Percentiles rank a stretch among this genome's conserved stretches.
Conservation (phyloP, 768 basidiomycete genomes). For the Xerocomus brunneocitrinus region DNA sequence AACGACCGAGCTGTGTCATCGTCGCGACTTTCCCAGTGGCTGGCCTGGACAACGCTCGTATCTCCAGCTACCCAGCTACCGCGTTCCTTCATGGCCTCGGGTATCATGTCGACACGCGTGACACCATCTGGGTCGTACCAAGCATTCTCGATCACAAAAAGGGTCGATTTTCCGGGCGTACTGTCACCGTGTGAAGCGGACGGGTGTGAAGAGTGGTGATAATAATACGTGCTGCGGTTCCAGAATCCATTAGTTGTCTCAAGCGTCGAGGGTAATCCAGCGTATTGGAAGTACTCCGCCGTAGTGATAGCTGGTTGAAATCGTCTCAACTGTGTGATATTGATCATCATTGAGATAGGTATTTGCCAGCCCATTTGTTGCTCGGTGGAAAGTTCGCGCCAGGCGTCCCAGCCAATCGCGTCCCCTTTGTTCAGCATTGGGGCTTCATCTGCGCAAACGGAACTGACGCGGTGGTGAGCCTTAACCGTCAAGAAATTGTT, state of each 20-base stretch:
- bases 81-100: slow-evolving; percentile 21
- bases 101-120: slow-evolving; percentile 35
- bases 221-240: slow-evolving; percentile 27
- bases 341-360: slow-evolving; percentile 35
- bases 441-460: slow-evolving; percentile 36
- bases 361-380: slow-evolving; percentile 32
- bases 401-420: slow-evolving; percentile 35
- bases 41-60: slow-evolving; percentile 9
- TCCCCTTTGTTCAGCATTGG: slow-evolving; percentile 41
- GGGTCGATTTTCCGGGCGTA: slow-evolving; percentile 13
- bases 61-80: slow-evolving; percentile 23
- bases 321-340: slow-evolving; percentile 35
- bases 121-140: slow-evolving; percentile 36
- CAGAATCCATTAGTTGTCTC: slow-evolving; percentile 39
- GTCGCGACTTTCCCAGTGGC: slow-evolving; percentile 11
- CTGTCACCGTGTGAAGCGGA: slow-evolving; percentile 14
- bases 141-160: slow-evolving; percentile 36
- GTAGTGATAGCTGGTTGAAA: slow-evolving; percentile 33
- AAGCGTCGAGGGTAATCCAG: slow-evolving; percentile 24
- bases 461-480: slow-evolving; percentile 12
- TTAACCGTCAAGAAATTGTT: not conserved
- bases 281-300: slow-evolving; percentile 38
- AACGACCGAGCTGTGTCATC: slow-evolving; percentile 7
- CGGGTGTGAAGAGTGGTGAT: slow-evolving; percentile 16
- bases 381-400: slow-evolving; percentile 34